A percentile compares a stretch with the other conserved stretches of the same genome.
These are phyloP conservation scores for Leccinum uliginosum DNA, from an alignment of 768 basidiomycete genomes.

Conservation along the genomic window DNA sequence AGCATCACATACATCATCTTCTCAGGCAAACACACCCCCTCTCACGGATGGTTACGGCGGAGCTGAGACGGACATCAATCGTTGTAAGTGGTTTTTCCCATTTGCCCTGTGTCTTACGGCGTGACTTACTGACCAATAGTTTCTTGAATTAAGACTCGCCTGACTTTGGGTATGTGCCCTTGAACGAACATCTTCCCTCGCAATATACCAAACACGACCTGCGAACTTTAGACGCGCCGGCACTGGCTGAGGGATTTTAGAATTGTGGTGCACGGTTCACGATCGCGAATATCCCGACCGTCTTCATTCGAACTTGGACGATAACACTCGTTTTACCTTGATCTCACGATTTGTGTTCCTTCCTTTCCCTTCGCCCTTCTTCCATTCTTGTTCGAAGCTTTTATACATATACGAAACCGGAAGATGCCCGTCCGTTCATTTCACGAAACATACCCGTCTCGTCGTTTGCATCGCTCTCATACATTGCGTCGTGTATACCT, in stretches of 20 bases:
- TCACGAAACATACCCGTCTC: slow-evolving; percentile 33
- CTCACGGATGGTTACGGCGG: slow-evolving; percentile 57
- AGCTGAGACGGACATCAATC: slow-evolving; percentile 72
- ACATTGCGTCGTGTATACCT: slow-evolving; percentile 36
- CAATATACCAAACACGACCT: slow-evolving; percentile 55
- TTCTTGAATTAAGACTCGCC: slow-evolving; percentile 58
- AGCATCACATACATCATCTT: slow-evolving; percentile 71
- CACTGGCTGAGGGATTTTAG: slow-evolving; percentile 26
- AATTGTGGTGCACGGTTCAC: slow-evolving; percentile 25
- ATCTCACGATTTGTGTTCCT: slow-evolving; percentile 33
- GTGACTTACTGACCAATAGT: slow-evolving; percentile 46
- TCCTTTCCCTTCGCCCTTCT: slow-evolving; percentile 16
- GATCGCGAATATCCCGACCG: slow-evolving; percentile 25
- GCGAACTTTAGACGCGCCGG: slow-evolving; percentile 41
- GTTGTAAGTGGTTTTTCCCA: slow-evolving; percentile 59
- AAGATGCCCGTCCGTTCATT: slow-evolving; percentile 32
- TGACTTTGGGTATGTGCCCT: slow-evolving; percentile 79
- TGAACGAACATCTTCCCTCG: slow-evolving; percentile 71
- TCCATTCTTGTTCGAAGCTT: slow-evolving; percentile 28
- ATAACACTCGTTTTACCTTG: slow-evolving; percentile 25
- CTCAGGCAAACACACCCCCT: slow-evolving; percentile 79
- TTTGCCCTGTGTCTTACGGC: slow-evolving; percentile 29
- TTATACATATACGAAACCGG: slow-evolving; percentile 31
- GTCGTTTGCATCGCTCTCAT: slow-evolving; percentile 36
- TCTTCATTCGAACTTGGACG: slow-evolving; percentile 32